Evolutionary conservation across 1,284 basidiomycete genomes (phyloP), one percentile per base, ranked within the genome.

Genomic region (Ustilago cynodontis): DNA sequence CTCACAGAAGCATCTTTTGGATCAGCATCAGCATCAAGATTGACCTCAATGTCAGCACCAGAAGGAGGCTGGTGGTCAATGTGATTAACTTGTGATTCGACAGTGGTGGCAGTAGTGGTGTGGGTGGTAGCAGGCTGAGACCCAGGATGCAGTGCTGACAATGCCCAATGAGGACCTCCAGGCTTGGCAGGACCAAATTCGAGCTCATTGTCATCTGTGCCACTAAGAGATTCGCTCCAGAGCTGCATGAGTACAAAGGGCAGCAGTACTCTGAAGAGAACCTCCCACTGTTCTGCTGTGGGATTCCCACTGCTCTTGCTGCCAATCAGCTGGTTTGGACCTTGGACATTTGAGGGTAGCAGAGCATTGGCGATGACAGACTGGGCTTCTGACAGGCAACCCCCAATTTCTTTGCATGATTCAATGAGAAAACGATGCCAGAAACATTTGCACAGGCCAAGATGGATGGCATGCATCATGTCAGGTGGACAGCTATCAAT

Each of bases 371-470:
- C 13, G 22, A 61, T 28, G 1, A 61, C 20, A 1, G 2, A 1
- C 26, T 53, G 50, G 20, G 24, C 20, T 13, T 43, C 22, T 1
- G 11, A 16, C 47, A 61, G 31, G 16, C 35, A 6, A 3, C 24
- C 31, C 13, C 60, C 39, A 18, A 54, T 54, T 18, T 49, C 16
- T 10, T 31, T 28, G 29, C 60, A 62, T 31, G 16, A 20, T 16
- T 47, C 20, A 13, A 62, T 28, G 6, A 62, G 60, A 9, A 62
- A 47, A 7, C 14, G 11, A 16, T 62, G 52, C 10, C 14, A 62
- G 31, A 62, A 62, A 6, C 41, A 28, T 24, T 62, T 62, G 41
- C 60, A 62, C n/a, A 62, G 29, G 10, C 60, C 60, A 45, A 62
- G 60, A 29, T 54, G 50, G 3, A 62, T 13, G 3, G 60, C 60